Percentiles rank a stretch among this genome's conserved stretches.
phyloP scores from a whole-genome alignment of 345 rosid genomes.

The Eucalyptus cloeziana region DNA sequence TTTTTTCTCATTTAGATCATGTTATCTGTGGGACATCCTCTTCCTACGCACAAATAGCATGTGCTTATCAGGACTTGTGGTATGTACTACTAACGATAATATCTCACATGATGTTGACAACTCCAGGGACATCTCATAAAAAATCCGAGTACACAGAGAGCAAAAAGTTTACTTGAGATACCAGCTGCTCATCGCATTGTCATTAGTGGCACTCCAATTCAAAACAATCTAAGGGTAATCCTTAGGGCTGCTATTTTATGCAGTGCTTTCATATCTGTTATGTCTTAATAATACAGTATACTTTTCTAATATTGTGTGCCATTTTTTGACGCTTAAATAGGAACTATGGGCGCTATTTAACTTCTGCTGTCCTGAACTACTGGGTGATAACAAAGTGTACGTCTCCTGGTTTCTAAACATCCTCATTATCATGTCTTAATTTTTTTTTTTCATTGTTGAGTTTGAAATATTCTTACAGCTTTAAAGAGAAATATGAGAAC shows the following conservation, averaged over 20 bases:
- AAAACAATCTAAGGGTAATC: conserved; percentile 89
- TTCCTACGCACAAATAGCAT: not conserved
- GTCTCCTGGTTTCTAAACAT: not conserved
- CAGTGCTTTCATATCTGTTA: not conserved
- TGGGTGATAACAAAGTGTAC: conserved; percentile 84
- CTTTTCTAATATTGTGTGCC: not conserved
- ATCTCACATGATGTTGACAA: not conserved
- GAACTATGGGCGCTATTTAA: conserved; percentile 96
- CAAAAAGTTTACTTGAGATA: conserved; percentile 94
- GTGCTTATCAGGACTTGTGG: not conserved
- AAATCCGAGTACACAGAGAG: conserved; percentile 95
- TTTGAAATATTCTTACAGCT: conserved; percentile 34
- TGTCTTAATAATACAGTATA: not conserved
- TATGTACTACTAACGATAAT: not conserved
- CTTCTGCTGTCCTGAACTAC: conserved; percentile 81
- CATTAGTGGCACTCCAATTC: conserved; percentile 94
- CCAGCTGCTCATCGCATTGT: conserved; percentile 83
- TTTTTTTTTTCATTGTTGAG: not conserved
- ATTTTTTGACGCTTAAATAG: conserved; percentile 16
- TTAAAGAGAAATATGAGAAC: conserved; percentile 70
- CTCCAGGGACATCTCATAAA: conserved; percentile 93
- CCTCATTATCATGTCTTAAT: not conserved
- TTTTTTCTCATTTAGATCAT: not conserved
- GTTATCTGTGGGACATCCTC: not conserved
- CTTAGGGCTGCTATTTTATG: not conserved